phyloP scores from a whole-genome alignment of 139 green algal genomes.

The Chlorella sp. region DNA sequence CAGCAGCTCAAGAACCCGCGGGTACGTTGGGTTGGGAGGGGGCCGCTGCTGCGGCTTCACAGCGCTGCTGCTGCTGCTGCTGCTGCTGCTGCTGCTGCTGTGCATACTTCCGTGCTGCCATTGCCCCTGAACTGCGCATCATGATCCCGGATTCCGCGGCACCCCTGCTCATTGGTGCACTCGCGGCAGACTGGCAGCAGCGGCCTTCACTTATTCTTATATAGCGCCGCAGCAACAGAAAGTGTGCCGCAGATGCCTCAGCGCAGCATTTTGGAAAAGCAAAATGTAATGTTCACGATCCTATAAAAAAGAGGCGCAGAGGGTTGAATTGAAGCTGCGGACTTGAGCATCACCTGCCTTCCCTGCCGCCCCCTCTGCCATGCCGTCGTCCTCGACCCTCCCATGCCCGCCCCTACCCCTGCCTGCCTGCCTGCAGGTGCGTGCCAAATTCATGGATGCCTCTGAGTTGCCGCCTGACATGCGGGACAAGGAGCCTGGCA shows the following conservation, averaged over 20 bases:
- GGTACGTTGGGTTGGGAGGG: slow-evolving; percentile 19
- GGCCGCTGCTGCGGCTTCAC: too few species aligned
- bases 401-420: neutral
- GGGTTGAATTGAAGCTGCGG: too few species aligned
- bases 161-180: too few species aligned
- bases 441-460: slow-evolving; percentile 57
- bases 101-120: neutral
- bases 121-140: neutral
- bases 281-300: too few species aligned
- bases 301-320: too few species aligned
- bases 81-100: neutral
- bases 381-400: neutral
- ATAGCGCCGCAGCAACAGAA: too few species aligned
- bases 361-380: neutral
- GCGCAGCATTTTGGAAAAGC: too few species aligned
- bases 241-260: too few species aligned
- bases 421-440: slow-evolving; percentile 12
- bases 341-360: too few species aligned
- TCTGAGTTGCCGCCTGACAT: slow-evolving; percentile 64
- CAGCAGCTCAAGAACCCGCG: slow-evolving; percentile 79
- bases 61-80: neutral
- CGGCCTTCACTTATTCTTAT: too few species aligned
- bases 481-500: slow-evolving; percentile 23
- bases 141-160: neutral
- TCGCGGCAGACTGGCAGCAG: too few species aligned